phyloP scores from a whole-genome alignment of 202 grass and related monocot genomes.

The Saccharum hybrid region DNA sequence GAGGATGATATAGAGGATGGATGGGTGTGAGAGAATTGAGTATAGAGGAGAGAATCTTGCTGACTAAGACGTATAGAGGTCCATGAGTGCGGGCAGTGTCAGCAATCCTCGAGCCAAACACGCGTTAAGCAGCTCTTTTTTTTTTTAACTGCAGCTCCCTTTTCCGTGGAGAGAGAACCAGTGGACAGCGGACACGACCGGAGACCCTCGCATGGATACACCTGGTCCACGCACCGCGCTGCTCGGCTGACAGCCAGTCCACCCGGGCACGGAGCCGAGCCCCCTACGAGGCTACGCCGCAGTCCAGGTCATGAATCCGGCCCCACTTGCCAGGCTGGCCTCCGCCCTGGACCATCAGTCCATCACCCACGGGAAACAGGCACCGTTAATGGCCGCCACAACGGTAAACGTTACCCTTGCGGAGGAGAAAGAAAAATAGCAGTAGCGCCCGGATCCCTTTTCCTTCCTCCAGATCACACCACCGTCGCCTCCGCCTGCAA shows the following conservation, averaged over 20 bases:
- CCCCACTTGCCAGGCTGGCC: conserved; percentile 41
- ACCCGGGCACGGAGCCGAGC: conserved; percentile 12
- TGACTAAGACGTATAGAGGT: too few species aligned
- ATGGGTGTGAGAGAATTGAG: too few species aligned
- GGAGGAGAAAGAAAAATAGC: conserved; percentile 30
- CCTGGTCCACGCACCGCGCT: conserved; percentile 9
- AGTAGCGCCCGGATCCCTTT: conserved; percentile 47
- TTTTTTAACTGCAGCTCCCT: background rate
- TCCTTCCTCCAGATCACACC: conserved; percentile 54
- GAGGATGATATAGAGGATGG: too few species aligned
- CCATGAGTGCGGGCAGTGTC: too few species aligned
- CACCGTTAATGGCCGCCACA: conserved; percentile 63
- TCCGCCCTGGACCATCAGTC: conserved; percentile 38
- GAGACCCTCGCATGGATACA: background rate
- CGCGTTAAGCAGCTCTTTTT: background rate
- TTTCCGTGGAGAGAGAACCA: conserved; percentile 38
- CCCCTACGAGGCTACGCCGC: conserved; percentile 13
- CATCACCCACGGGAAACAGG: conserved; percentile 46
- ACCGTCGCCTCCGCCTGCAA: conserved; percentile 45
- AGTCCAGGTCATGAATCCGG: background rate
- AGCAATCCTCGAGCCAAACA: background rate
- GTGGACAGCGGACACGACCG: background rate
- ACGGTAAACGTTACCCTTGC: conserved; percentile 62
- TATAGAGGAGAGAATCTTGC: too few species aligned
- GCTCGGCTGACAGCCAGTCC: conserved; percentile 18